A percentile compares a stretch with the other conserved stretches of the same genome.
phyloP scores from a whole-genome alignment of 164 flowering plant species.

The Cinnamomum micranthum region DNA sequence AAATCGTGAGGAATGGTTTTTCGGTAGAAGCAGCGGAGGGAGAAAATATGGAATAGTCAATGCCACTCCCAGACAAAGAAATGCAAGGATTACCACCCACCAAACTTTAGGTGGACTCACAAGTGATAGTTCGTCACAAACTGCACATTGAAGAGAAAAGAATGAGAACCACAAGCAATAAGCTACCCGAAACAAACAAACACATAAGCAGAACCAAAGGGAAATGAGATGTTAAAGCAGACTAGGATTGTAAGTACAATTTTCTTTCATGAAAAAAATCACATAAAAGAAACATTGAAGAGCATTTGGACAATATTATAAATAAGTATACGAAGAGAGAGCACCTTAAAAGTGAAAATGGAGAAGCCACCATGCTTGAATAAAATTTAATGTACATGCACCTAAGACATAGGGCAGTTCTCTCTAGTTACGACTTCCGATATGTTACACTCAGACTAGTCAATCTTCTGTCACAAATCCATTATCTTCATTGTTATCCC shows the following conservation, averaged over 20 bases:
- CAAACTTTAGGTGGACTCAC: constrained; percentile 81
- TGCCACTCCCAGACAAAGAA: constrained; percentile 64
- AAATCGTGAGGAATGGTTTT: constrained; percentile 10
- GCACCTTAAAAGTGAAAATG: not conserved
- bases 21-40: constrained; percentile 47
- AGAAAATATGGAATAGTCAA: constrained; percentile 56
- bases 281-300: not conserved
- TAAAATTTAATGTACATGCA: not conserved
- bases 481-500: not conserved
- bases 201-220: not conserved
- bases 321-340: not conserved
- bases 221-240: not conserved
- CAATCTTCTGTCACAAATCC: too few species aligned
- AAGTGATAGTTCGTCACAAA: constrained; percentile 75
- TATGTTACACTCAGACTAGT: too few species aligned
- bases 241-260: too few species aligned
- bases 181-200: not conserved
- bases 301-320: not conserved
- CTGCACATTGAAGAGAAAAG: constrained; percentile 32
- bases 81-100: constrained; percentile 59
- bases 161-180: not conserved
- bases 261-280: not conserved
- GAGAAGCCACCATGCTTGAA: not conserved
- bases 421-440: not conserved
- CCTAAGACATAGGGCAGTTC: not conserved